phyloP scores from a whole-genome alignment of 2,329 filamentous ascomycete species.

The Colletotrichum orbiculare region DNA sequence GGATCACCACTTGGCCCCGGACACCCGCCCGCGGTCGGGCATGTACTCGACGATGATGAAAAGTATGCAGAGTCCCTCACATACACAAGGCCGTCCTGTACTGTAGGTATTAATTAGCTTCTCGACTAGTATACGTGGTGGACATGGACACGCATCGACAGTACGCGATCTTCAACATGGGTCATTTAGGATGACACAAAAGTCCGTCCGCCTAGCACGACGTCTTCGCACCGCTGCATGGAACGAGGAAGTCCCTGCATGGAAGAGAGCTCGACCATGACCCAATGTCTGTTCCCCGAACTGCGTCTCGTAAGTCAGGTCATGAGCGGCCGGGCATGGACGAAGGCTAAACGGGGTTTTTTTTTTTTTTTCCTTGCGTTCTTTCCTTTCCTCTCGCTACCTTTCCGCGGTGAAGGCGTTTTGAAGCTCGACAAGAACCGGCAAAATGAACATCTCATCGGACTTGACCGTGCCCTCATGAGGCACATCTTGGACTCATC shows the following conservation, averaged over 20 bases:
- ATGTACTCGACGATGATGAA: too few relatives aligned
- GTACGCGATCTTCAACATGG: conserved; percentile 23
- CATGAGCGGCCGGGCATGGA: conserved; percentile 6
- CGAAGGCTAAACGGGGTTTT: too few relatives aligned
- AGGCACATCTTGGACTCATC: too few relatives aligned
- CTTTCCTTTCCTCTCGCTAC: too few relatives aligned
- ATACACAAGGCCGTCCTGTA: neutral
- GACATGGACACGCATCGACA: conserved; percentile 16
- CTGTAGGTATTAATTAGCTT: conserved; percentile 15
- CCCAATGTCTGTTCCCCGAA: conserved; percentile 29
- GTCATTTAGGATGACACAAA: conserved; percentile 30
- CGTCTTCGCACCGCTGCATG: conserved; percentile 10
- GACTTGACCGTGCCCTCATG: too few relatives aligned
- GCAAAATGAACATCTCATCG: too few relatives aligned
- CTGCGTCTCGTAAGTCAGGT: conserved; percentile 15
- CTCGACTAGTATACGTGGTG: neutral
- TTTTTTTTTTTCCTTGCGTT: too few relatives aligned
- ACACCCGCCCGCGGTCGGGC: too few relatives aligned
- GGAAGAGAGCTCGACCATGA: conserved; percentile 23
- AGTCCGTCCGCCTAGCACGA: conserved; percentile 26
- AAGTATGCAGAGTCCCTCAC: too few relatives aligned
- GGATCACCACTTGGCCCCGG: too few relatives aligned
- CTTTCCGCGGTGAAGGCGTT: too few relatives aligned
- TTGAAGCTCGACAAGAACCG: too few relatives aligned
- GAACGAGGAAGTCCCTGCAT: conserved; percentile 35